These are phyloP conservation scores for Elongisporangium anandrum DNA, from an alignment of 352 stramenopile genomes.

Conservation along the genomic window DNA sequence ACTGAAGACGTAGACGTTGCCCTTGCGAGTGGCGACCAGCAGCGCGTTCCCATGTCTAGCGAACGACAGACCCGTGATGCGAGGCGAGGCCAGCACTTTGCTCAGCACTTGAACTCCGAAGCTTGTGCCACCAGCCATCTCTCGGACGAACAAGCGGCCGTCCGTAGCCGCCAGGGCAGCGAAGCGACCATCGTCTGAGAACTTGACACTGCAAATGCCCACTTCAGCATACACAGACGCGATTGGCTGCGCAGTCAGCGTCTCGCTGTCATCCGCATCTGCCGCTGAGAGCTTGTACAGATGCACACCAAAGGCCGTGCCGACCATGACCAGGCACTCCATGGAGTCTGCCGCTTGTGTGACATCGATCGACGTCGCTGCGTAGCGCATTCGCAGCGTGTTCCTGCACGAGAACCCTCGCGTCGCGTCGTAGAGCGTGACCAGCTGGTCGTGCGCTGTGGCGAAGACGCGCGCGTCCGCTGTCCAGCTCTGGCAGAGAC, in stretches of 20 bases:
- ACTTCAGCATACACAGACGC: slow-evolving; percentile 20
- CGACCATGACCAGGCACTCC: slow-evolving; percentile 22
- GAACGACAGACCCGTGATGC: slow-evolving; percentile 53
- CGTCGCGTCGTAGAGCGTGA: slow-evolving; percentile 25
- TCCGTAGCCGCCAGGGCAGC: slow-evolving; percentile 45
- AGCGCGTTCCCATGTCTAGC: slow-evolving; percentile 21
- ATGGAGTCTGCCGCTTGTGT: neutral
- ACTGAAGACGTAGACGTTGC: slow-evolving; percentile 55
- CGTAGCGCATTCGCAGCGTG: slow-evolving; percentile 22
- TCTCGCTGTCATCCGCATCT: neutral
- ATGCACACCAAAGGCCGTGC: slow-evolving; percentile 27
- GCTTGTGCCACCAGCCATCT: slow-evolving; percentile 1
- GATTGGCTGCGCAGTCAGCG: neutral
- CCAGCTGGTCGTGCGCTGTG: slow-evolving; percentile 20
- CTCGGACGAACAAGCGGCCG: slow-evolving; percentile 41
- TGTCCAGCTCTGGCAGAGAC: slow-evolving; percentile 56
- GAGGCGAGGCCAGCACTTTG: slow-evolving; percentile 40
- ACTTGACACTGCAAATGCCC: slow-evolving; percentile 33
- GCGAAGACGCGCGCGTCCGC: slow-evolving; percentile 21
- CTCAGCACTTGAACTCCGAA: slow-evolving; percentile 24
- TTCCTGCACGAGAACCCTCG: slow-evolving; percentile 8
- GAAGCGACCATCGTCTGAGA: slow-evolving; percentile 23
- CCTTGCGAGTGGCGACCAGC: slow-evolving; percentile 49
- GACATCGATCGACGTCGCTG: slow-evolving; percentile 32
- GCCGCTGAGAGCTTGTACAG: slow-evolving; percentile 25